Evolutionary conservation across 192 early-diverging fungal species (phyloP).

Genomic region (Mortierella claussenii): DNA sequence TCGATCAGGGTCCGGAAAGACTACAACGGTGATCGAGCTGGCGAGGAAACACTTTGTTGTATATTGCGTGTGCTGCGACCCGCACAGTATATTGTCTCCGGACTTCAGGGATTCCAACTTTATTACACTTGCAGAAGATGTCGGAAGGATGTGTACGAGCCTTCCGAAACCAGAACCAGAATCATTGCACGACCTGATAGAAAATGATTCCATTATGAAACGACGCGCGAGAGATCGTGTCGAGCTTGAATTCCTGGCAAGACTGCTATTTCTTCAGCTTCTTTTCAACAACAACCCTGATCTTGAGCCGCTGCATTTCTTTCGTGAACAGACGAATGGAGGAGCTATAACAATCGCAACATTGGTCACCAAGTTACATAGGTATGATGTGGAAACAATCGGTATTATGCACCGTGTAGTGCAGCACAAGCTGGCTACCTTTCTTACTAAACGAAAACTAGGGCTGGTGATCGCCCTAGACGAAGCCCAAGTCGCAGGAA

Average conservation of each 20-base stretch:
- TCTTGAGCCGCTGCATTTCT: conserved; percentile 28
- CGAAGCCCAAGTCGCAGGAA: conserved; percentile 26
- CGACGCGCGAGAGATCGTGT: conserved; percentile 17
- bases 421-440: conserved; percentile 10
- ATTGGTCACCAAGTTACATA: conserved; percentile 10
- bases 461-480: conserved; percentile 32
- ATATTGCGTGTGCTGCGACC: conserved; percentile 19
- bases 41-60: conserved; percentile 41
- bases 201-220: conserved; percentile 6
- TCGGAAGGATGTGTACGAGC: conserved; percentile 9
- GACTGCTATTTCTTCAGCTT: conserved; percentile 37
- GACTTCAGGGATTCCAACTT: conserved; percentile 37
- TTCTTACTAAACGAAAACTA: neutral
- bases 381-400: conserved; percentile 17
- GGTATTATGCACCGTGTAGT: conserved; percentile 1
- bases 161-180: neutral
- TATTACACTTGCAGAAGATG: conserved; percentile 23
- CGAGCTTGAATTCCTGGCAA: conserved; percentile 41
- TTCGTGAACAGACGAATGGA: conserved; percentile 29
- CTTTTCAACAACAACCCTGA: conserved; percentile 27
- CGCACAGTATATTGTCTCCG: neutral
- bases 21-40: conserved; percentile 29
- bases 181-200: conserved; percentile 3
- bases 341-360: conserved; percentile 21
- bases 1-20: conserved; percentile 50